Conservation (phyloP, 805 yeast genomes). For the Nakazawaea wickerhamii region DNA sequence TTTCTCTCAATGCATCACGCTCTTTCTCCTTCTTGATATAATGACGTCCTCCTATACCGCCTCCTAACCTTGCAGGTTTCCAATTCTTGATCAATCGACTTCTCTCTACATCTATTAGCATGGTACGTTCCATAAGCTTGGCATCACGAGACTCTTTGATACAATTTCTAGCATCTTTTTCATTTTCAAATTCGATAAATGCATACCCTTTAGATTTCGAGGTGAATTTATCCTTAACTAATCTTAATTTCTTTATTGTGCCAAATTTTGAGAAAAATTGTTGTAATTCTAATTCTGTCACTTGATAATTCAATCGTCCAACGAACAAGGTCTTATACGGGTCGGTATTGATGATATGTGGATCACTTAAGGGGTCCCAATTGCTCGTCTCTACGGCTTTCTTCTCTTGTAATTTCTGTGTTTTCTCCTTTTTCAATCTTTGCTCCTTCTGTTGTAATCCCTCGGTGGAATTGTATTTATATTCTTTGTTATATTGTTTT, state of each 20-base stretch:
- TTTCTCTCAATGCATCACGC: not conserved
- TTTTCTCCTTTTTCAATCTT: conserved; percentile 22
- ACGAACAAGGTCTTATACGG: conserved; percentile 78
- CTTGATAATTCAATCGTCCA: conserved; percentile 59
- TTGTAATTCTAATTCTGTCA: conserved; percentile 65
- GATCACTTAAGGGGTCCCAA: conserved; percentile 57
- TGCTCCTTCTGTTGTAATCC: conserved; percentile 25
- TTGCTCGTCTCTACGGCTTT: conserved; percentile 30
- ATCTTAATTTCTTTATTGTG: conserved; percentile 53
- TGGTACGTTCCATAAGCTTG: conserved; percentile 44
- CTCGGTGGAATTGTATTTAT: conserved; percentile 26
- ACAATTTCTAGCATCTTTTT: conserved; percentile 56
- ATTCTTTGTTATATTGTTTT: conserved; percentile 26
- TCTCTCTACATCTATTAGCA: conserved; percentile 69
- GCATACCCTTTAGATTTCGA: conserved; percentile 77
- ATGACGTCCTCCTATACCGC: conserved; percentile 82
- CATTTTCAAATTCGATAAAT: conserved; percentile 64
- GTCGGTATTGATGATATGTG: conserved; percentile 52
- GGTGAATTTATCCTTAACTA: conserved; percentile 47
- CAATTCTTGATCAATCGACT: conserved; percentile 62
- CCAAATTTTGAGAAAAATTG: conserved; percentile 63
- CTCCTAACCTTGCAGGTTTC: conserved; percentile 77
- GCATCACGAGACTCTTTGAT: conserved; percentile 51
- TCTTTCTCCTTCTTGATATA: conserved; percentile 6
- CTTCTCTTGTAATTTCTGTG: conserved; percentile 19